phyloP scores from a whole-genome alignment of 139 green algal genomes.

The Coelastrella sp. region DNA sequence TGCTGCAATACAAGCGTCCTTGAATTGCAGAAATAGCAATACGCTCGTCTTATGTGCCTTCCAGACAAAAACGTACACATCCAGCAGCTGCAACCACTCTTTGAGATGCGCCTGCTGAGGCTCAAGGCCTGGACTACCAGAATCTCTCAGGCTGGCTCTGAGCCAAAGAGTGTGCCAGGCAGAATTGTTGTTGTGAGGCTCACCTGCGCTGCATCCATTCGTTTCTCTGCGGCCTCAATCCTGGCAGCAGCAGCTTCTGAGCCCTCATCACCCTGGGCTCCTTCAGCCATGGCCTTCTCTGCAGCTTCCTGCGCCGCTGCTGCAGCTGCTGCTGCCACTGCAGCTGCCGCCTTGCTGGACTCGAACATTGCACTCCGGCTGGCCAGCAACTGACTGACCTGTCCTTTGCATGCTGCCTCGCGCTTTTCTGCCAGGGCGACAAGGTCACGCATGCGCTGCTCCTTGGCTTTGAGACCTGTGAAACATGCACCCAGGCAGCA shows the following conservation, averaged over 20 bases:
- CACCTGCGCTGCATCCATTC: slow-evolving; percentile 58
- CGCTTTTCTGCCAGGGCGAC: slow-evolving; percentile 79
- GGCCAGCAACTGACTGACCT: slow-evolving; percentile 70
- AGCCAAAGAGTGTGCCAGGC: background rate
- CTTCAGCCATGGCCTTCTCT: slow-evolving; percentile 31
- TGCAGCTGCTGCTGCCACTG: slow-evolving; percentile 31
- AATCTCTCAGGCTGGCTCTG: too few species aligned
- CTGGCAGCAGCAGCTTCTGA: slow-evolving; percentile 38
- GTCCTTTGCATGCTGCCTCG: slow-evolving; percentile 73
- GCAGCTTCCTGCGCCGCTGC: slow-evolving; percentile 17
- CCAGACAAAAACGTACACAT: background rate
- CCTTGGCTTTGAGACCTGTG: slow-evolving; percentile 80
- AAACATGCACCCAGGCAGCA: background rate
- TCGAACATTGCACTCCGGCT: slow-evolving; percentile 66
- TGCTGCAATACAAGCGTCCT: too few species aligned
- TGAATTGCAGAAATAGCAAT: background rate
- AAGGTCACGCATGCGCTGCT: slow-evolving; percentile 84
- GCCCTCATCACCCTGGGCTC: slow-evolving; percentile 27
- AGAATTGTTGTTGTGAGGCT: background rate
- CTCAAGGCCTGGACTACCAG: too few species aligned
- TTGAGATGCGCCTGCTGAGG: too few species aligned
- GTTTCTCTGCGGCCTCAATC: slow-evolving; percentile 61
- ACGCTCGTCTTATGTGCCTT: background rate
- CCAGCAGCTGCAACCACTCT: too few species aligned
- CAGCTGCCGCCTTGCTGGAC: slow-evolving; percentile 54